Evolutionary conservation across 2,329 filamentous ascomycete genomes (phyloP), one percentile per base, ranked within the genome.

Genomic region (Nothophaeocryptopus gaeumannii): DNA sequence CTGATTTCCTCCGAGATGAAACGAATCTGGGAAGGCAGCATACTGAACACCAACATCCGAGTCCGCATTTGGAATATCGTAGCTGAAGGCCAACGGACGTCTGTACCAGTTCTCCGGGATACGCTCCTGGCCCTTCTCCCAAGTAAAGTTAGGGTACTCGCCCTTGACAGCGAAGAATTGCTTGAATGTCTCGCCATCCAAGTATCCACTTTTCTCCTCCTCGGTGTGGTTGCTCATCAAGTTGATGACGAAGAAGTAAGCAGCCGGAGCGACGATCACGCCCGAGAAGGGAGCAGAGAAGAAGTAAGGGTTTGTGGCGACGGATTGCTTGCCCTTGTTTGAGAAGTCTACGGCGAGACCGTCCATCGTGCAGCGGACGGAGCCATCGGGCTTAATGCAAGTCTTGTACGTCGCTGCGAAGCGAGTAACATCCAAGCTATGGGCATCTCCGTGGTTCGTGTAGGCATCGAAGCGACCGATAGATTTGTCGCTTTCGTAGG

Each of bases 1-100:
- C 3, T 63, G 66, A 56, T 71, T 71, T 37, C 68, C 68, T 32
- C 68, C 68, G 12, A 69, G 45, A 38, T 46, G 57, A 31, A 68
- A 58, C 5, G 56, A 61, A 54, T 67, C 68, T 8, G 61, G 50
- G 34, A 59, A 57, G 29, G 45, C 46, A 3, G 39, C 13, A 43
- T 49, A 53, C 15, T 54, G 51, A 31, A 54, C 39, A 16, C 39
- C 46, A 36, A 51, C 36, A 39, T 54, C 46, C 14, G 36, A 39
- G 26, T 46, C 42, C 11, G 34, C 47, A 15, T 54, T 45, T 12
- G 39, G 37, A 30, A 32, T 2, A 8, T 13, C 13, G 33, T 46
- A 37, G 7, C 30, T 45, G 32, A 45, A 43, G 5, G 26, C 11
- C 9, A 39, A 29, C 5, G 44, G 26, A 15, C 50, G 31, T 10